Base-by-base conservation (phyloP, 2,329 filamentous ascomycete species). In the Mariannaea elegans region DNA sequence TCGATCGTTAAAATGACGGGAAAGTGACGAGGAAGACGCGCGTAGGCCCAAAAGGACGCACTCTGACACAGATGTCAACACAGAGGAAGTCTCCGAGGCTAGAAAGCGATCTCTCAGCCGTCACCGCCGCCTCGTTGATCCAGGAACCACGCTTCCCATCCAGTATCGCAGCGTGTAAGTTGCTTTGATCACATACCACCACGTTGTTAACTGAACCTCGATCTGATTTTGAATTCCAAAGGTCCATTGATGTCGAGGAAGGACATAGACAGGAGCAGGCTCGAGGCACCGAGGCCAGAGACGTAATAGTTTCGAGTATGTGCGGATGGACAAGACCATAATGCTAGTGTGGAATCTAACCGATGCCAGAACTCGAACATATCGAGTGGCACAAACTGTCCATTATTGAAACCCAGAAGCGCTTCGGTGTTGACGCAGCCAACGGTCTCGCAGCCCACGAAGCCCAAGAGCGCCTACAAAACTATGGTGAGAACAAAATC, bases 91-190 rank as follows among this genome's bases (percentile, higher is more conserved):
- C 14, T 56, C 62, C 4, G 52, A 59, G 4, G 39, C 39, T 19
- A 19, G 39, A 44, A 44, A 44, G 39, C 39, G 39, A 21, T 44
- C 39, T 19, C 19, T 44, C 19, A 44, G 39, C 24, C 39, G 21
- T 24, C 39, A 44, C n/a, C 51, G 62, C 16, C 52, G 38, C 10
- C 56, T 55, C 2, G 16, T 59, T 3, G 62, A 64, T 16, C 54
- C 55, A 7, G 49, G 54, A 10, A 27, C 55, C 21, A 50, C 49
- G 2, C 44, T 64, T 6, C 62, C 62, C 27, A 62, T 64, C 23
- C 59, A 62, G 23, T 64, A 64, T 34, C 62, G 59, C 44, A 57
- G 59, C 19, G 62, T 64, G 62, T 64, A 57, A 59, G 62, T 42
- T 27, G 8, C 9, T 27, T 9, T 27, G 9, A 27, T 9, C 24